Conservation (phyloP, 352 stramenopile species). For the Elongisporangium undulatum region DNA sequence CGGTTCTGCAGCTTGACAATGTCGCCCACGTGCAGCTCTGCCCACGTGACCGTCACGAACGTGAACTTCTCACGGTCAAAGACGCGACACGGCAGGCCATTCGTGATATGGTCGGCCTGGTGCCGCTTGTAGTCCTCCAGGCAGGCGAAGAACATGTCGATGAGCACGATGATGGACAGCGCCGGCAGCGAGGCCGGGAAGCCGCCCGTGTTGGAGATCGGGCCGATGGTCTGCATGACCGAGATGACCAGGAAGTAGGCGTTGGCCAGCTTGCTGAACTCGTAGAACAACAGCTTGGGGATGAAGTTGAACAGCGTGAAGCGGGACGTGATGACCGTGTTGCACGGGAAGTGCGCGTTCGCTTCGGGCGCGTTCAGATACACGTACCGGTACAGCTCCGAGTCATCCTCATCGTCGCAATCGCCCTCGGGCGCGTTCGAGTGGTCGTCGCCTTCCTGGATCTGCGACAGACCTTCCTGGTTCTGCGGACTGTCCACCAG, state of each 20-base stretch:
- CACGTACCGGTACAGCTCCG: constrained; percentile 58
- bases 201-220: constrained; percentile 90
- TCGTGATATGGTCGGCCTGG: constrained; percentile 82
- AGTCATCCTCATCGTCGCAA: constrained; percentile 22
- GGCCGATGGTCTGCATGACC: constrained; percentile 88
- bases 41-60: constrained; percentile 75
- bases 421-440: neutral
- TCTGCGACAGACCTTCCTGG: constrained; percentile 11
- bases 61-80: constrained; percentile 26
- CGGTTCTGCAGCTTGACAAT: constrained; percentile 89
- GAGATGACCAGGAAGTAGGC: constrained; percentile 93
- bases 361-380: constrained; percentile 61
- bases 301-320: constrained; percentile 91
- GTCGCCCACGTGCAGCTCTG: constrained; percentile 80
- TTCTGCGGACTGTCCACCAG: constrained; percentile 17
- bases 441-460: constrained; percentile 10
- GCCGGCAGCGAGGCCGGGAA: constrained; percentile 88
- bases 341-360: constrained; percentile 69
- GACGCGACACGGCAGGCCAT: constrained; percentile 59
- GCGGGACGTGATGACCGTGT: constrained; percentile 86
- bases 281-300: constrained; percentile 88
- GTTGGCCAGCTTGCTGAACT: constrained; percentile 91
- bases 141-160: constrained; percentile 91
- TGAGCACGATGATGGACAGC: constrained; percentile 91
- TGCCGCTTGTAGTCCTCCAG: constrained; percentile 91